phyloP scores from a whole-genome alignment of 805 yeast species.

The Dipodascus geniculatus region DNA sequence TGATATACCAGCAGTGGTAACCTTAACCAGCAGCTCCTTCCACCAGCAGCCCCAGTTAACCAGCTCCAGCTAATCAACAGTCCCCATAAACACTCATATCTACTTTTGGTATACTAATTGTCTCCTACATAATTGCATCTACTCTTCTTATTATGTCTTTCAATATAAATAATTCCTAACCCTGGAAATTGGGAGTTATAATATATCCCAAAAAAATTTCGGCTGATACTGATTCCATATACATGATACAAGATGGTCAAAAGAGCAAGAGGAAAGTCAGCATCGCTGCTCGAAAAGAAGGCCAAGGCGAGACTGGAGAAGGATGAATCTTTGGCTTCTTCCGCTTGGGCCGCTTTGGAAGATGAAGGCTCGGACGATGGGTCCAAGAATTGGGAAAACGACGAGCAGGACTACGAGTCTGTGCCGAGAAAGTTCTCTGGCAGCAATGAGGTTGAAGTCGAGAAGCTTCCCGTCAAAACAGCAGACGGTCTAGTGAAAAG shows the following conservation, averaged over 20 bases:
- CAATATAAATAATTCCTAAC: background rate
- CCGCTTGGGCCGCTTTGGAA: slow-evolving; percentile 7
- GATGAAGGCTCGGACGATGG: slow-evolving; percentile 6
- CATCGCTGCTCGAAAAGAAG: slow-evolving; percentile 12
- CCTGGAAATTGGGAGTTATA: background rate
- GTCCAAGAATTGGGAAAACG: slow-evolving; percentile 33
- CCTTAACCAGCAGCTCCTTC: background rate
- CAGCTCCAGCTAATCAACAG: too few species aligned
- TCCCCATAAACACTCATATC: too few species aligned
- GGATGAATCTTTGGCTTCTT: slow-evolving; percentile 10
- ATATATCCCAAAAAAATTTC: background rate
- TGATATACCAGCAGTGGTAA: slow-evolving; percentile 45
- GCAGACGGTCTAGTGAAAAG: slow-evolving; percentile 66
- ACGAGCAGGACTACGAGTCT: slow-evolving; percentile 69
- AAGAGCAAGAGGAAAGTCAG: slow-evolving; percentile 15
- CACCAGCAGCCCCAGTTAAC: too few species aligned
- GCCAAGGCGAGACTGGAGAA: slow-evolving; percentile 11
- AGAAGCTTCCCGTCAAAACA: slow-evolving; percentile 69
- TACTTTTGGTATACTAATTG: background rate
- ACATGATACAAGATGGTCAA: slow-evolving; percentile 12
- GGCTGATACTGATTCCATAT: background rate
- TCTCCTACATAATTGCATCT: background rate
- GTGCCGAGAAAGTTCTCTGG: slow-evolving; percentile 45
- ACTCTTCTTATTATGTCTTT: background rate
- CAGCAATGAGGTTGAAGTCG: slow-evolving; percentile 35